These are phyloP conservation scores for Lactarius sp. DNA, from an alignment of 768 basidiomycete genomes.

Conservation along the genomic window DNA sequence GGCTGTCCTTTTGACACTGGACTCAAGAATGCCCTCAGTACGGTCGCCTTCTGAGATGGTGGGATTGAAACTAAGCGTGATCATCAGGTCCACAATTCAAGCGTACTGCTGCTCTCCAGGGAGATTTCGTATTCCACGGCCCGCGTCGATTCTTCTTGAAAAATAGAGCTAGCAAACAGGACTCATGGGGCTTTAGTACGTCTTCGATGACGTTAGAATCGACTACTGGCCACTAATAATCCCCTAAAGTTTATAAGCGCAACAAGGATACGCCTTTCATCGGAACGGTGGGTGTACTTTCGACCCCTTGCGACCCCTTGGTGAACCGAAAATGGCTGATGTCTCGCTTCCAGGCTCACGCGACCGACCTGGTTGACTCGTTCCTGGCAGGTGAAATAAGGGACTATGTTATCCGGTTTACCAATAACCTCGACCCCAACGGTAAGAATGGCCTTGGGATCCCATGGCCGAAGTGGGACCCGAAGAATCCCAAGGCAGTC, in stretches of 20 bases:
- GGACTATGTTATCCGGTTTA: conserved; percentile 23
- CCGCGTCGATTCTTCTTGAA: conserved; percentile 21
- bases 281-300: conserved; percentile 14
- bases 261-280: conserved; percentile 14
- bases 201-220: background rate
- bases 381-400: conserved; percentile 13
- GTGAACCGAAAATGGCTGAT: background rate
- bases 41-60: conserved; percentile 11
- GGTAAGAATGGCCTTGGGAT: conserved; percentile 6
- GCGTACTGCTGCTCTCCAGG: conserved; percentile 20
- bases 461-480: conserved; percentile 22
- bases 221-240: background rate
- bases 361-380: conserved; percentile 16
- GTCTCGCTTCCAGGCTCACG: background rate
- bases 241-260: conserved; percentile 19
- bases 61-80: background rate
- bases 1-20: conserved; percentile 26
- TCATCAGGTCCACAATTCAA: conserved; percentile 21
- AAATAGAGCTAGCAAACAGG: conserved; percentile 12
- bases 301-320: too few species aligned
- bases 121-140: conserved; percentile 25
- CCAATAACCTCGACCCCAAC: conserved; percentile 23
- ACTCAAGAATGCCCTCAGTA: conserved; percentile 29
- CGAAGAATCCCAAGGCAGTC: conserved; percentile 12
- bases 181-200: conserved; percentile 22